A percentile compares a stretch with the other conserved stretches of the same genome.
Evolutionary conservation across 805 yeast species (phyloP).

Genomic region (Candida sphagnicola): DNA sequence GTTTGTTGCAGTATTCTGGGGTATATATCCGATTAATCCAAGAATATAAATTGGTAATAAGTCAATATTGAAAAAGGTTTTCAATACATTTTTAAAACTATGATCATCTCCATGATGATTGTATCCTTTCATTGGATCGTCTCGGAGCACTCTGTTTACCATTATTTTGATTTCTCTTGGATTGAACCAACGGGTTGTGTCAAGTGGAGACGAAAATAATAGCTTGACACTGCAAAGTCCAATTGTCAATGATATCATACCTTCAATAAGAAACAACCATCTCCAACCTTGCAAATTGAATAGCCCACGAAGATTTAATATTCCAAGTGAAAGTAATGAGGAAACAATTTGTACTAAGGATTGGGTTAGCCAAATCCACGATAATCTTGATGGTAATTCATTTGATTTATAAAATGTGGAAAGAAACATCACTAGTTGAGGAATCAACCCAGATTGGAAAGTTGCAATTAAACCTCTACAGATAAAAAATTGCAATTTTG

Average conservation of each 20-base stretch:
- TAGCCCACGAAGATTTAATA: conserved; percentile 16
- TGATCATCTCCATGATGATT: conserved; percentile 26
- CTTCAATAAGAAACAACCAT: conserved; percentile 65
- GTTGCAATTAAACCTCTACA: conserved; percentile 25
- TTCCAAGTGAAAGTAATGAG: conserved; percentile 18
- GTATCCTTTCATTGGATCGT: conserved; percentile 28
- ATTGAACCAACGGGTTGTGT: conserved; percentile 40
- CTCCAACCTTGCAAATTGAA: conserved; percentile 43
- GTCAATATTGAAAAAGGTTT: conserved; percentile 18
- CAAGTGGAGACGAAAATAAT: conserved; percentile 56
- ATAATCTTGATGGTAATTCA: conserved; percentile 55
- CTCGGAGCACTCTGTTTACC: conserved; percentile 23
- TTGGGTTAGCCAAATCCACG: conserved; percentile 37
- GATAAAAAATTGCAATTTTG: conserved; percentile 19
- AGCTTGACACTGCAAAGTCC: conserved; percentile 43
- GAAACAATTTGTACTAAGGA: conserved; percentile 18
- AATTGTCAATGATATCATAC: conserved; percentile 49
- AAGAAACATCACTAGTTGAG: conserved; percentile 59
- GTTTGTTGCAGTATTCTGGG: conserved; percentile 13
- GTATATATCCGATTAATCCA: conserved; percentile 33
- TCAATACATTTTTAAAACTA: conserved; percentile 13
- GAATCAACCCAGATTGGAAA: conserved; percentile 33
- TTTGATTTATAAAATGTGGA: conserved; percentile 58
- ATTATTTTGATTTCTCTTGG: conserved; percentile 24
- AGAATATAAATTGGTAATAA: conserved; percentile 24